phyloP scores from a whole-genome alignment of 331 rosid species.

The Malus hybrid region DNA sequence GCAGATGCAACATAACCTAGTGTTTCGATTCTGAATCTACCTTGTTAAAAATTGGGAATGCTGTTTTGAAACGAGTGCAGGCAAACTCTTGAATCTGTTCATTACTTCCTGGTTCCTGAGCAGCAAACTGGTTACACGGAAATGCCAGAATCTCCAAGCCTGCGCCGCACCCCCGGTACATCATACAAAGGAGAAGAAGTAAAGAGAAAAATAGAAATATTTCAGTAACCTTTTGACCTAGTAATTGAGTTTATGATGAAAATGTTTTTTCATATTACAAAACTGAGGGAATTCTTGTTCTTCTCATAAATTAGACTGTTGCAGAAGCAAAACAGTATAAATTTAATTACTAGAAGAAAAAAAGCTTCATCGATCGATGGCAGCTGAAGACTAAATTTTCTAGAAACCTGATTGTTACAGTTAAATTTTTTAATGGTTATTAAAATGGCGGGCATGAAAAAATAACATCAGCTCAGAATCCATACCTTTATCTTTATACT shows the following conservation, averaged over 20 bases:
- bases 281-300: no score
- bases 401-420: no score
- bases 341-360: no score
- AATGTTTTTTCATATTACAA: no score
- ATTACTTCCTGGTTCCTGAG: conserved; percentile 66
- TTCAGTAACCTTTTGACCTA: no score
- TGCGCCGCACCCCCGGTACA: conserved; percentile 8
- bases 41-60: conserved; percentile 72
- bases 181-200: background rate
- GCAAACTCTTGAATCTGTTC: conserved; percentile 55
- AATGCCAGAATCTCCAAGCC: conserved; percentile 79
- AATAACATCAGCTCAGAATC: background rate
- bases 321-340: background rate
- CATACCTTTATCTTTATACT: conserved; percentile 59
- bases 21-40: conserved; percentile 19
- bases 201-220: background rate
- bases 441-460: no score
- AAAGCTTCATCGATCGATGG: no score
- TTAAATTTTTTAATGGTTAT: no score
- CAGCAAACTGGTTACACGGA: conserved; percentile 76
- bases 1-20: background rate
- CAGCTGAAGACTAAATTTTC: no score
- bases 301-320: no score
- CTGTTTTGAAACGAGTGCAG: conserved; percentile 66
- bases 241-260: no score